Evolutionary conservation across 306 rosid genomes (phyloP).

Genomic region (Gleditsia sinensis): DNA sequence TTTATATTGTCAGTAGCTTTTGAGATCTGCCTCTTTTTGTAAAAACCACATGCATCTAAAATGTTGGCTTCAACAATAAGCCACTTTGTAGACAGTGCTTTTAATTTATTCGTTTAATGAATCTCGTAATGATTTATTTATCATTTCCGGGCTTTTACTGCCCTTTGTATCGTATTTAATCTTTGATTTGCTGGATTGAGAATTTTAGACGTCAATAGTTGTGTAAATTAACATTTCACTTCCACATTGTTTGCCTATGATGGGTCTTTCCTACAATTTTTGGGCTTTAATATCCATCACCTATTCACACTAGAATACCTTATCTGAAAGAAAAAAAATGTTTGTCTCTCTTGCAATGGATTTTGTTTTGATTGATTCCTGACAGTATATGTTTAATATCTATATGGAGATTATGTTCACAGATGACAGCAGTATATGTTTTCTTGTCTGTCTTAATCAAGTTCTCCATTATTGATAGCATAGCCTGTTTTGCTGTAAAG

Average conservation of each 20-base stretch:
- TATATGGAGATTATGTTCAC: background rate
- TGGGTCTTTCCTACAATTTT: background rate
- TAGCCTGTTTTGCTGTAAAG: conserved; percentile 2
- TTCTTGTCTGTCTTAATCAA: background rate
- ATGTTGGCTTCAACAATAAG: conserved; percentile 34
- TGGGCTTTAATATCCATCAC: background rate
- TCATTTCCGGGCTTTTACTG: background rate
- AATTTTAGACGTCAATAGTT: background rate
- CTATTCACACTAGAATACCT: background rate
- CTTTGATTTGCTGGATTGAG: background rate
- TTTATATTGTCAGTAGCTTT: background rate
- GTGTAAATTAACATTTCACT: background rate
- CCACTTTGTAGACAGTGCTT: background rate
- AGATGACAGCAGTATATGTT: background rate
- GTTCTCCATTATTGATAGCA: background rate
- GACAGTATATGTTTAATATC: background rate
- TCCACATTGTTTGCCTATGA: background rate
- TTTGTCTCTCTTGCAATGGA: background rate
- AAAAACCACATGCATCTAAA: background rate
- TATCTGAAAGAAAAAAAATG: background rate
- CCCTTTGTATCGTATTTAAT: background rate
- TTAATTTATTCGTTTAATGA: background rate
- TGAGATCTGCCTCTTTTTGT: background rate
- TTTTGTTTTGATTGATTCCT: background rate
- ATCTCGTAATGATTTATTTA: background rate